Percentiles rank a stretch among this genome's conserved stretches.
phyloP scores from a whole-genome alignment of 1,284 basidiomycete species.

The Pascua guehoae region DNA sequence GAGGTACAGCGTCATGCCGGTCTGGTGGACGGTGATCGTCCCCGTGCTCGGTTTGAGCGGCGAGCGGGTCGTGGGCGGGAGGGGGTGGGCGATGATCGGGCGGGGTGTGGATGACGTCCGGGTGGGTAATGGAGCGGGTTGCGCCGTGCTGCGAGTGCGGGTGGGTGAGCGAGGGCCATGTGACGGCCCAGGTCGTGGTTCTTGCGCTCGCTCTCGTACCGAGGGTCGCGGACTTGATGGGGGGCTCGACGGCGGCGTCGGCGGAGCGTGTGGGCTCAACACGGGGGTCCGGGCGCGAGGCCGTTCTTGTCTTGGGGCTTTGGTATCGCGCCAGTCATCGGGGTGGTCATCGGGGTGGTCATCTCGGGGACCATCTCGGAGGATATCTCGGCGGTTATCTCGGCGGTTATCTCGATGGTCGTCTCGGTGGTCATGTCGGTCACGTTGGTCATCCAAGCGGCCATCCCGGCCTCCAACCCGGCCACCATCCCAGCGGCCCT shows the following conservation, averaged over 20 bases:
- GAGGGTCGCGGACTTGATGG: neutral
- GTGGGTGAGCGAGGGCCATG: neutral
- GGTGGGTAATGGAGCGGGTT: neutral
- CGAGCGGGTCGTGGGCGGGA: conserved; percentile 22
- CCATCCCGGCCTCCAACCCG: neutral
- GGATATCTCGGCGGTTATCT: too few relatives aligned
- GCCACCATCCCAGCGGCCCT: neutral
- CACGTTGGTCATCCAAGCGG: neutral
- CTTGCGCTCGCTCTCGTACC: neutral
- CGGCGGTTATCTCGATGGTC: neutral
- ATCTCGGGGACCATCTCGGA: too few relatives aligned
- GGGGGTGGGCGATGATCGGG: conserved; percentile 20
- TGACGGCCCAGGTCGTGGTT: neutral
- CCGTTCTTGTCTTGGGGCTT: neutral
- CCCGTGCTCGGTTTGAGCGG: conserved; percentile 1
- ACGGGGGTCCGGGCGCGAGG: neutral
- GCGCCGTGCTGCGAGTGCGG: neutral
- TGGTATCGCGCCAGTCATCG: too few relatives aligned
- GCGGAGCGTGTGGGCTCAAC: neutral
- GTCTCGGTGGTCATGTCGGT: neutral
- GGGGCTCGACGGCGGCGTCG: conserved; percentile 8
- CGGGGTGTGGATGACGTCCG: neutral
- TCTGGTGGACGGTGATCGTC: conserved; percentile 18
- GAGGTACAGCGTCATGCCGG: conserved; percentile 8
- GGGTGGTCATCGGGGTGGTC: too few relatives aligned